Evolutionary conservation across 2,329 filamentous ascomycete species (phyloP).

Genomic region (Ophiostoma himal-ulmi): DNA sequence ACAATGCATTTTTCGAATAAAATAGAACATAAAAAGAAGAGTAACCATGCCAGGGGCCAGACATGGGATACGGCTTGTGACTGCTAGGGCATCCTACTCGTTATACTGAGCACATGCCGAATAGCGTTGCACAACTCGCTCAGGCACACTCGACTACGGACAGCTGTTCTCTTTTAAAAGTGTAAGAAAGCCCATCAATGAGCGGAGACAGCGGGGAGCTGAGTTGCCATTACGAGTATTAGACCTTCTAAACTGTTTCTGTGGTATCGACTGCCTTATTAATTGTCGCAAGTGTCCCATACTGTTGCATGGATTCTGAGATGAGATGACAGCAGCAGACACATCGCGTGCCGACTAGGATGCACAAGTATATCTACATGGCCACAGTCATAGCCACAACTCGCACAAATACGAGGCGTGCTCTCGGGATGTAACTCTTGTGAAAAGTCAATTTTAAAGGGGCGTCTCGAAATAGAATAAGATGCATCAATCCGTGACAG

Average conservation of each 20-base stretch:
- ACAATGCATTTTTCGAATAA: neutral
- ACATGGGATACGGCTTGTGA: neutral
- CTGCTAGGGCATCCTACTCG: neutral
- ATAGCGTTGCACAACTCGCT: neutral
- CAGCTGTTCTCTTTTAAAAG: neutral
- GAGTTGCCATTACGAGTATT: no score
- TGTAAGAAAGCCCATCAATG: neutral
- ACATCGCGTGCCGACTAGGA: neutral
- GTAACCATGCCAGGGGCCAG: neutral
- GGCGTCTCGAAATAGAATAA: neutral
- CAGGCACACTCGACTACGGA: neutral
- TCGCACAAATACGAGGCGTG: neutral
- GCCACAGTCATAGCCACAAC: neutral
- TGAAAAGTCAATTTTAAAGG: neutral
- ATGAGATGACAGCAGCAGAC: neutral
- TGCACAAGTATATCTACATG: neutral
- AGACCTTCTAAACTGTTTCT: neutral
- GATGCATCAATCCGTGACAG: neutral
- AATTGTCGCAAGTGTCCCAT: slow-evolving; percentile 7
- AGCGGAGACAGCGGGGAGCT: slow-evolving; percentile 1
- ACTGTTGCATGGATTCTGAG: neutral
- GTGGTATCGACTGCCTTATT: slow-evolving; percentile 3
- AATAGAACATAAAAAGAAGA: neutral
- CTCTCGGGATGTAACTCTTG: neutral
- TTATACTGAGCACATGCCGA: neutral